Evolutionary conservation across 2,329 filamentous ascomycete species (phyloP), one percentile per base, ranked within the genome.

Genomic region (Exophiala calicioides): DNA sequence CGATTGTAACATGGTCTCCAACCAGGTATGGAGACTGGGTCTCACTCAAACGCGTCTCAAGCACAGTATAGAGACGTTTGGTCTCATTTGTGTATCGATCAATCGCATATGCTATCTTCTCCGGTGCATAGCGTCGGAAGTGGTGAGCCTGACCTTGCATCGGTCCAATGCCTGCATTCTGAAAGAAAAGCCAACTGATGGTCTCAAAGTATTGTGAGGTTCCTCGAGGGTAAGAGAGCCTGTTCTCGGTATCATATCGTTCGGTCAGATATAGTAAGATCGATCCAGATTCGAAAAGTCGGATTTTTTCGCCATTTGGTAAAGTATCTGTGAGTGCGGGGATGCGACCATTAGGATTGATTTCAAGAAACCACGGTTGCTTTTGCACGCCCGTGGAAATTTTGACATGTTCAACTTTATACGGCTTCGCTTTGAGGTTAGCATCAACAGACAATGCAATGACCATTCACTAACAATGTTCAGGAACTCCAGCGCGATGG

Each of bases 281-380:
- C 55, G 84, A 81, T 47, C 88, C 89, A 54, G 82, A 87, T 69
- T 95, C 90, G 62, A 94, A 95, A 13, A 95, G 66, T 47, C 79
- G 77, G 63, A 95, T 88, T 23, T 75, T 72, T 31, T 51, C 10
- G 16, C 52, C 52, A 33, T 54, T 48, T 18, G 39, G 27, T 31
- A 54, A 54, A 5, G 76, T 86, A 68, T 95, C 90, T 5, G 87
- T 93, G 39, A 95, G 61, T 46, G 90, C 90, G 3, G 90, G 90
- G 60, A 95, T 95, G 57, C 90, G 86, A 55, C 90, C 90, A 66
- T 95, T 95, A 55, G 90, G 90, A 69, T 95, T 95, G 71, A 95
- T 94, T 41, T 84, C 82, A 20, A 94, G 78, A 70, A 91, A 96
- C 88, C 88, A 94, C 12, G 80, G 81, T 66, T 91, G 80, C 60